Evolutionary conservation across 1,284 basidiomycete genomes (phyloP).

Genomic region (Trichosporon faecale): DNA sequence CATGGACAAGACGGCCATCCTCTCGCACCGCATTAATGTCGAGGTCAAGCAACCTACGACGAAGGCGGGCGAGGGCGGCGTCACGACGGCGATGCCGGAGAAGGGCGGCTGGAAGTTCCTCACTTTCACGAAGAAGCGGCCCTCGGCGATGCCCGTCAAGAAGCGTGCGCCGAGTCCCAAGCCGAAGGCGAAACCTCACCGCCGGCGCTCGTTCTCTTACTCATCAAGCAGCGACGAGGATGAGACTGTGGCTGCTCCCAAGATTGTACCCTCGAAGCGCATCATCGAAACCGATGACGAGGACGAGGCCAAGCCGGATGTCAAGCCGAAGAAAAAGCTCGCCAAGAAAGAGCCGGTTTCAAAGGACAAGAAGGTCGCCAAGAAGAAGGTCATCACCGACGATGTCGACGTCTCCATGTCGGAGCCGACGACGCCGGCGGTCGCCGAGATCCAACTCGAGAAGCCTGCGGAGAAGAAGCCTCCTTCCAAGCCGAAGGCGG

Average conservation of each 20-base stretch:
- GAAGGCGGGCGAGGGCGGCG: slow-evolving; percentile 20
- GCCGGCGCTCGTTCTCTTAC: slow-evolving; percentile 24
- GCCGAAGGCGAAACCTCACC: slow-evolving; percentile 16
- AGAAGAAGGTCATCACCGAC: slow-evolving; percentile 21
- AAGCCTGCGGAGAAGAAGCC: slow-evolving; percentile 9
- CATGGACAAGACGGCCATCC: slow-evolving; percentile 40
- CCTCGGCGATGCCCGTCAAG: slow-evolving; percentile 21
- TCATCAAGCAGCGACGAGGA: slow-evolving; percentile 29
- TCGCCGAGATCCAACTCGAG: slow-evolving; percentile 39
- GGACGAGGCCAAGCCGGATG: slow-evolving; percentile 13
- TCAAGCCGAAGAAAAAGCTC: slow-evolving; percentile 32
- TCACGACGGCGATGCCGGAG: slow-evolving; percentile 17
- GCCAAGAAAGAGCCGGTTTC: slow-evolving; percentile 35
- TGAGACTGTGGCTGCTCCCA: neutral
- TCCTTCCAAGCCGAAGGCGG: slow-evolving; percentile 26
- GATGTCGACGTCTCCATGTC: slow-evolving; percentile 20
- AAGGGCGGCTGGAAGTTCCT: slow-evolving; percentile 34
- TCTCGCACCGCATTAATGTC: slow-evolving; percentile 34
- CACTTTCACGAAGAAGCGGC: slow-evolving; percentile 32
- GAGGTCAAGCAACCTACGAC: slow-evolving; percentile 30
- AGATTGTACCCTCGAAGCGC: slow-evolving; percentile 3
- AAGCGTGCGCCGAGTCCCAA: slow-evolving; percentile 32
- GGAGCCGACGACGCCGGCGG: slow-evolving; percentile 23
- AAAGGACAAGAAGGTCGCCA: slow-evolving; percentile 17
- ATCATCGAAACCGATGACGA: slow-evolving; percentile 16